These are phyloP conservation scores for Lentinula novae-zelandiae DNA, from an alignment of 1,284 basidiomycete genomes.

Conservation along the genomic window DNA sequence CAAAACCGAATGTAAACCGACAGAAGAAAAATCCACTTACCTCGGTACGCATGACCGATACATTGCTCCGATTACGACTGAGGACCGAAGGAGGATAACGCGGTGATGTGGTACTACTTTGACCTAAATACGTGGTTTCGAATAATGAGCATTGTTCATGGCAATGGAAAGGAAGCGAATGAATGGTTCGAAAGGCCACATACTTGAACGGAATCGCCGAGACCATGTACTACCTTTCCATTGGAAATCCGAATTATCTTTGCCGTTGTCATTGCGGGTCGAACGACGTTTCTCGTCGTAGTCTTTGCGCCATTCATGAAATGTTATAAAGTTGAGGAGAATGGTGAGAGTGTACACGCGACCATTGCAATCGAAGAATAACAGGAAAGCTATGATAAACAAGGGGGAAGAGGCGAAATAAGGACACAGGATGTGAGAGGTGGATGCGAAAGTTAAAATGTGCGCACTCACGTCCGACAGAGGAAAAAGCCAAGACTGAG, in stretches of 20 bases:
- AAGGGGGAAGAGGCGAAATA: neutral
- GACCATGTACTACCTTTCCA: neutral
- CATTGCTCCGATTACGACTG: neutral
- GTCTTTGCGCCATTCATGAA: neutral
- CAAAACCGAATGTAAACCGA: neutral
- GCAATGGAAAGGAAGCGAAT: no score
- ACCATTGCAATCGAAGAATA: conserved; percentile 1
- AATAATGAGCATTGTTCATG: neutral
- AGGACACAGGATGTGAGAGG: neutral
- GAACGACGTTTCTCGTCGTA: neutral
- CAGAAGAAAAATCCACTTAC: neutral
- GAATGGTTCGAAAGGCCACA: neutral
- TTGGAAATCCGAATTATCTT: neutral
- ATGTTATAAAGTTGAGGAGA: conserved; percentile 1
- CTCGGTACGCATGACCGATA: neutral
- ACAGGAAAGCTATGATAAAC: neutral
- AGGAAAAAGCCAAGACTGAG: neutral
- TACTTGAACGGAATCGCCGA: neutral
- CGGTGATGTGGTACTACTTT: neutral
- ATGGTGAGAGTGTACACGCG: conserved; percentile 3
- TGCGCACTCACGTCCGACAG: neutral
- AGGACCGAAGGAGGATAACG: neutral
- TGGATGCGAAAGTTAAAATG: neutral
- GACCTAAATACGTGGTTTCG: neutral
- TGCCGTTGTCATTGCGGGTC: neutral